Evolutionary conservation across 768 basidiomycete species (phyloP).

Genomic region (Favolaschia claudopus): DNA sequence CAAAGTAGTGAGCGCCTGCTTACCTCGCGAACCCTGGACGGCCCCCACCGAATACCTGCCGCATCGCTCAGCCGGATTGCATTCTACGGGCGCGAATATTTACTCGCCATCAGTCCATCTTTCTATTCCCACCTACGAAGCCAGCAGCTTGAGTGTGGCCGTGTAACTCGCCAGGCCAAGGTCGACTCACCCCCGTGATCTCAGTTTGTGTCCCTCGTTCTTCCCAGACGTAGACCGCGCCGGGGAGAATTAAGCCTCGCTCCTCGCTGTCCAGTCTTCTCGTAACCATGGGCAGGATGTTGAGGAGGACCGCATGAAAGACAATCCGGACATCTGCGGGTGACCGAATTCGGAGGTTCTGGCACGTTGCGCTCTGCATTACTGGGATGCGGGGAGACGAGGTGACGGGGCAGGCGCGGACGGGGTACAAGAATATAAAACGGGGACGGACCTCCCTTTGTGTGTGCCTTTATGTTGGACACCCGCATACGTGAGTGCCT

Average conservation of each 20-base stretch:
- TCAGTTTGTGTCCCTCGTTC: slow-evolving; percentile 79
- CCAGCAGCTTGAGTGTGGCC: slow-evolving; percentile 8
- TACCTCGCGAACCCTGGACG: slow-evolving; percentile 81
- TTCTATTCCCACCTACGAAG: slow-evolving; percentile 73
- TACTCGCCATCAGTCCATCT: slow-evolving; percentile 78
- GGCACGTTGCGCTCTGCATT: slow-evolving; percentile 62
- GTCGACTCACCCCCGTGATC: slow-evolving; percentile 67
- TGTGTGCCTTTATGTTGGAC: slow-evolving; percentile 22
- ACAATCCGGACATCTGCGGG: slow-evolving; percentile 64
- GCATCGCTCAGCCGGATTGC: neutral
- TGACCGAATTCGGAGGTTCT: slow-evolving; percentile 58
- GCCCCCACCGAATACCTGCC: slow-evolving; percentile 76
- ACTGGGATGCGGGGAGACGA: slow-evolving; percentile 18
- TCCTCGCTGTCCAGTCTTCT: slow-evolving; percentile 81
- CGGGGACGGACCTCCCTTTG: slow-evolving; percentile 19
- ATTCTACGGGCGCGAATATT: neutral
- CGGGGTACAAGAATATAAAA: slow-evolving; percentile 20
- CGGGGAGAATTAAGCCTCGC: slow-evolving; percentile 72
- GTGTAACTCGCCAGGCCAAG: neutral
- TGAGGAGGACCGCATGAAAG: slow-evolving; percentile 75
- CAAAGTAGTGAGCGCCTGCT: neutral
- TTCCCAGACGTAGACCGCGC: slow-evolving; percentile 87
- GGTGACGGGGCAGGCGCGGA: slow-evolving; percentile 23
- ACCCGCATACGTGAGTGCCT: slow-evolving; percentile 19
- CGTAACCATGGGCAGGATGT: slow-evolving; percentile 80